These are phyloP conservation scores for Gypsophila paniculata DNA, from an alignment of 179 eudicot genomes.

Conservation along the genomic window DNA sequence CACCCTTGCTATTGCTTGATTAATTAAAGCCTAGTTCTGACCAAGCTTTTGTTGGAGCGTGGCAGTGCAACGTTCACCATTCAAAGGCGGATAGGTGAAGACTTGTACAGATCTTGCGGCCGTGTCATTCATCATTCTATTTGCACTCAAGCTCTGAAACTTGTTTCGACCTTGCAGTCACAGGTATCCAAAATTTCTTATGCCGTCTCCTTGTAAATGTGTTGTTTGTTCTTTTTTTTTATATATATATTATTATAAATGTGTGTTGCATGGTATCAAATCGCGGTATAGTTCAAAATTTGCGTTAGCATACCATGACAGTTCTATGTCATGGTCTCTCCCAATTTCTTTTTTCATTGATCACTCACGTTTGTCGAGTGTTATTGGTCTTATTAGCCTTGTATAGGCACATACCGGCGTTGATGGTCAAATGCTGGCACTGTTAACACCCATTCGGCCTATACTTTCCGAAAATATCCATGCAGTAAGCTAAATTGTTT, in stretches of 20 bases:
- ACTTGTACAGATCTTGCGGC: constrained; percentile 74
- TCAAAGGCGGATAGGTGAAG: constrained; percentile 76
- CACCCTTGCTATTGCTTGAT: no score
- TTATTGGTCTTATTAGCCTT: no score
- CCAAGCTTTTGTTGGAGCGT: constrained; percentile 8
- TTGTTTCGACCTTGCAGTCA: constrained; percentile 21
- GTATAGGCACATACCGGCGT: no score
- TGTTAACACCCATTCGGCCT: neutral
- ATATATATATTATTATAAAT: neutral
- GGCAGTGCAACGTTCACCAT: constrained; percentile 36
- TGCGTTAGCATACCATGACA: no score
- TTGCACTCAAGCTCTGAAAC: constrained; percentile 72
- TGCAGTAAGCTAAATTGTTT: no score
- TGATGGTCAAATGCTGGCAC: no score
- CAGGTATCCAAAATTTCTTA: constrained; percentile 22
- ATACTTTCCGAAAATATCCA: neutral
- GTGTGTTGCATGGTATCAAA: neutral
- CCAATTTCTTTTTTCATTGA: neutral
- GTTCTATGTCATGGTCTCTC: no score
- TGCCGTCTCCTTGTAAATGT: neutral
- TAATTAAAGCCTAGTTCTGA: no score
- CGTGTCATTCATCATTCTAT: constrained; percentile 77
- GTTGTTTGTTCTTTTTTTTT: neutral
- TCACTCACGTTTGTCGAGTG: no score
- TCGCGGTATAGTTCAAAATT: no score